Percentiles rank a stretch among this genome's conserved stretches.
Evolutionary conservation across 192 early-diverging fungal species (phyloP).

Genomic region (Diversispora epigaea): DNA sequence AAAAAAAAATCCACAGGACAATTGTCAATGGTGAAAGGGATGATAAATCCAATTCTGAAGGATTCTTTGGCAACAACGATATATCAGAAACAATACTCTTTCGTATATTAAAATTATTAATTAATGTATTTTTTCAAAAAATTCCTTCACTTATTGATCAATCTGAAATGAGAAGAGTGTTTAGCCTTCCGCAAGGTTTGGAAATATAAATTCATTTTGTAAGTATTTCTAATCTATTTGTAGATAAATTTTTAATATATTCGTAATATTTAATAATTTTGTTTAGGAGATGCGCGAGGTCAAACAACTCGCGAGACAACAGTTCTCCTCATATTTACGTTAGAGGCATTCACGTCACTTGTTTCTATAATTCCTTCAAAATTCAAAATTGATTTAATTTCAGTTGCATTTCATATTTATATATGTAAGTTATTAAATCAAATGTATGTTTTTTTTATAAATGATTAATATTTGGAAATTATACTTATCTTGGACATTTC

Average conservation of each 20-base stretch:
- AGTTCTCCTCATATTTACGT: slow-evolving; percentile 38
- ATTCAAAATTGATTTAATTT: slow-evolving; percentile 49
- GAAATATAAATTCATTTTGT: not conserved
- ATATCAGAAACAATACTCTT: slow-evolving; percentile 39
- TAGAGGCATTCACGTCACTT: slow-evolving; percentile 49
- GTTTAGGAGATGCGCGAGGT: slow-evolving; percentile 2
- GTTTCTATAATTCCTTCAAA: slow-evolving; percentile 45
- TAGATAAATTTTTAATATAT: not conserved
- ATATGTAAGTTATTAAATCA: slow-evolving; percentile 34
- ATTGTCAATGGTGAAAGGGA: not conserved
- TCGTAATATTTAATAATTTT: slow-evolving; percentile 20
- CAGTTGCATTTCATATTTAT: slow-evolving; percentile 54
- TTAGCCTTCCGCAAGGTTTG: slow-evolving; percentile 9
- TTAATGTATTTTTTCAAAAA: slow-evolving; percentile 49
- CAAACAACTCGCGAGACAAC: slow-evolving; percentile 34
- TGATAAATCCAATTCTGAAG: not conserved
- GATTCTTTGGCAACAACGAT: not conserved
- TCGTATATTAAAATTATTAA: slow-evolving; percentile 43
- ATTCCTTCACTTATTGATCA: slow-evolving; percentile 40
- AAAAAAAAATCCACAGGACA: not conserved
- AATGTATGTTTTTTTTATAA: not conserved
- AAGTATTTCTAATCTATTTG: slow-evolving; percentile 19
- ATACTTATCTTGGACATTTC: not conserved
- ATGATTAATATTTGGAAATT: not conserved
- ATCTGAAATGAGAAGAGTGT: slow-evolving; percentile 7